Evolutionary conservation across 495 filamentous ascomycete species (phyloP).

Genomic region (Talaromyces proteolyticus): DNA sequence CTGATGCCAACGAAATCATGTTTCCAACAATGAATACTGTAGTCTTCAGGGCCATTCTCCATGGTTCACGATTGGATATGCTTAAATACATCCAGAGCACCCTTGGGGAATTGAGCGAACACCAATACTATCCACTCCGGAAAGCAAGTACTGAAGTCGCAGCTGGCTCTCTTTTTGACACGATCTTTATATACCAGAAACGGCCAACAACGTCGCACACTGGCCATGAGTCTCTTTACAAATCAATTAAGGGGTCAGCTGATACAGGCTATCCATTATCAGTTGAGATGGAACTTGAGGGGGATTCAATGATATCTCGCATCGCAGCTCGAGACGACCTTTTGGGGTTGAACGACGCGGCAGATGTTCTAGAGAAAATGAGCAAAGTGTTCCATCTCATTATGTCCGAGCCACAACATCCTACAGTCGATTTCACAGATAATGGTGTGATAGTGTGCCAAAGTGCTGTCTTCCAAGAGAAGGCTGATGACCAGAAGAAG

Average conservation of each 20-base stretch:
- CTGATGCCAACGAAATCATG: slow-evolving; percentile 50
- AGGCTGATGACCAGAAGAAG: neutral
- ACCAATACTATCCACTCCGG: slow-evolving; percentile 63
- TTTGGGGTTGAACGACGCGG: slow-evolving; percentile 32
- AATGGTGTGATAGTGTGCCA: slow-evolving; percentile 47
- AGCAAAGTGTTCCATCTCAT: slow-evolving; percentile 50
- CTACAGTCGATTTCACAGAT: slow-evolving; percentile 45
- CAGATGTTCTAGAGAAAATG: slow-evolving; percentile 44
- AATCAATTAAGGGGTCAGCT: slow-evolving; percentile 51
- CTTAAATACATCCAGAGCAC: slow-evolving; percentile 55
- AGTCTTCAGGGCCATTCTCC: slow-evolving; percentile 54
- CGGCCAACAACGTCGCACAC: slow-evolving; percentile 6
- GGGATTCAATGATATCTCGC: slow-evolving; percentile 52
- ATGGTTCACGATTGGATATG: slow-evolving; percentile 55
- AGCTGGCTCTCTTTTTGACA: slow-evolving; percentile 48
- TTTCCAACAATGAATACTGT: slow-evolving; percentile 81
- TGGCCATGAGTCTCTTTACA: slow-evolving; percentile 30
- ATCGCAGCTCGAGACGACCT: slow-evolving; percentile 58
- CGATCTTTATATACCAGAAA: slow-evolving; percentile 66
- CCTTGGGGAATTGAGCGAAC: slow-evolving; percentile 42
- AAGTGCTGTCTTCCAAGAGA: slow-evolving; percentile 25
- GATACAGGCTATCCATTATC: slow-evolving; percentile 75
- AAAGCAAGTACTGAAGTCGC: slow-evolving; percentile 31
- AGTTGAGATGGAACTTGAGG: slow-evolving; percentile 65
- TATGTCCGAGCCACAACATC: slow-evolving; percentile 29